These are phyloP conservation scores for Fusarium chuoi DNA, from an alignment of 2,329 filamentous ascomycete species.

Conservation along the genomic window DNA sequence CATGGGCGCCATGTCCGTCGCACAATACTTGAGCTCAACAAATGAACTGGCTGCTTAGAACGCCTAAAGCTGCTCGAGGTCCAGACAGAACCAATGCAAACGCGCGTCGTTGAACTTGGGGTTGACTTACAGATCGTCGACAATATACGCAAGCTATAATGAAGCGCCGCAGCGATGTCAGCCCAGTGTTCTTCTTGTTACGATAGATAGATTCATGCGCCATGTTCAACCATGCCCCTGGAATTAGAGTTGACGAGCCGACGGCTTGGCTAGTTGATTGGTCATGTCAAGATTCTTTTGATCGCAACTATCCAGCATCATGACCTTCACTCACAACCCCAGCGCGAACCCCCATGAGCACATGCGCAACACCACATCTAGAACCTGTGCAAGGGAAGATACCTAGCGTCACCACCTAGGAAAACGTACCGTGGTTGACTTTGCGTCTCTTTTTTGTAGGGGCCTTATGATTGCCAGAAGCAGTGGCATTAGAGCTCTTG, in stretches of 20 bases:
- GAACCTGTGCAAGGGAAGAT: neutral
- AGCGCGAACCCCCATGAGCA: neutral
- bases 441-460: constrained; percentile 89
- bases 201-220: constrained; percentile 21
- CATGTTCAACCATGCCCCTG: constrained; percentile 9
- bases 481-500: constrained; percentile 42
- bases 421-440: constrained; percentile 82
- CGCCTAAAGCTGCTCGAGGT: constrained; percentile 22
- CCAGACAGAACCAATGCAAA: constrained; percentile 34
- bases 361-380: constrained; percentile 6
- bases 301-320: constrained; percentile 27
- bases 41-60: constrained; percentile 26
- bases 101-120: constrained; percentile 42
- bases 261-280: constrained; percentile 22
- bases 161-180: constrained; percentile 48
- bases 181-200: constrained; percentile 43
- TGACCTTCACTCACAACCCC: constrained; percentile 13
- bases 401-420: neutral
- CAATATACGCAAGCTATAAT: constrained; percentile 83
- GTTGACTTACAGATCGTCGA: constrained; percentile 83
- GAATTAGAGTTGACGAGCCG: constrained; percentile 19
- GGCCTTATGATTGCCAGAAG: constrained; percentile 58
- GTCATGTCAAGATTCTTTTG: constrained; percentile 13
- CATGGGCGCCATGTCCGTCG: constrained; percentile 26
- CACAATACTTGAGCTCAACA: constrained; percentile 24